Base-by-base conservation (phyloP, 768 basidiomycete genomes). In the Suillus hirtellus region DNA sequence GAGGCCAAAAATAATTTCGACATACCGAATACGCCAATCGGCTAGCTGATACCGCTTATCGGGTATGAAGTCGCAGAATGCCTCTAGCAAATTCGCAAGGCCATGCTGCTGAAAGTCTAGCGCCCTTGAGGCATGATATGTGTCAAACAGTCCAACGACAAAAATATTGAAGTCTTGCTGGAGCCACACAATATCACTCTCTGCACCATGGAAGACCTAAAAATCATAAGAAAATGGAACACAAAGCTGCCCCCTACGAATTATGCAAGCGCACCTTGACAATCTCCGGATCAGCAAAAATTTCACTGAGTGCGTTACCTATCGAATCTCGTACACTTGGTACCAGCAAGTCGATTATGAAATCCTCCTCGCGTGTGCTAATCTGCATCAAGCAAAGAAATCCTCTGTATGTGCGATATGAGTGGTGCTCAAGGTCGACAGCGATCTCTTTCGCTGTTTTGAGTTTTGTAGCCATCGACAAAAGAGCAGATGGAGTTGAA, bases 41-140 rank as follows among this genome's bases (percentile, higher is more conserved):
- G 96, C 97, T 7, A 96, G 81, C 70, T 98, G 97, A 72, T 96
- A 99, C 37, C 93, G 86, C 77, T 99, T 99, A 79, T 99, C 96
- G 0, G 96, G 87, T 8, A 83, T 82, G 68, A 95, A 95, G 69
- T 94, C 88, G 70, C 93, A 96, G 71, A 93, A 98, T 80, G 90
- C 89, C 68, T 89, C 87, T 9, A 99, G 83, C 14, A 99, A 81
- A 49, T 87, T 84, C 0, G 93, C 92, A 15, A 99, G 86, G 2
- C 90, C 90, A 69, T 95, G 92, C 40, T 88, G 84, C 0, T 91
- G 89, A 68, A 94, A 91, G 14, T 91, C 96, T 58, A 99, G 80
- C 1, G 92, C 78, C 70, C 90, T 92, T 0, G 96, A 95, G 1
- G 96, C 96, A 68, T 99, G 95, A 73, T 87, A 98, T 0, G 97